phyloP scores from a whole-genome alignment of 2,329 filamentous ascomycete genomes.

The Exophiala oligosperma region DNA sequence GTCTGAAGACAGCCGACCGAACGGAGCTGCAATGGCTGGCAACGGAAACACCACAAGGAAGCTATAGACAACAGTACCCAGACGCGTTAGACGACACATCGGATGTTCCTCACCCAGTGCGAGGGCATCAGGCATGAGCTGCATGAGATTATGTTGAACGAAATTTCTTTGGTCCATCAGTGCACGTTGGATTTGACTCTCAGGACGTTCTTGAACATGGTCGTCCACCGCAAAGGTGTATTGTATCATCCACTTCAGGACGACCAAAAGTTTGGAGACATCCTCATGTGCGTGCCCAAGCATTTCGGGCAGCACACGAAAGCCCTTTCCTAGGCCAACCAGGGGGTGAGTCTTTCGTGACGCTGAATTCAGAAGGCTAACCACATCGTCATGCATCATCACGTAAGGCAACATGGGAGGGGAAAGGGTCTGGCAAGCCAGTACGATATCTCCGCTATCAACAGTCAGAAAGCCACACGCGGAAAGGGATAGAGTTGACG shows the following conservation, averaged over 20 bases:
- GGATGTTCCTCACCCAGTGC: constrained; percentile 25
- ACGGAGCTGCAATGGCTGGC: constrained; percentile 39
- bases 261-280: constrained; percentile 32
- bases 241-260: constrained; percentile 34
- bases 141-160: constrained; percentile 39
- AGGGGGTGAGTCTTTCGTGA: constrained; percentile 34
- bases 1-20: constrained; percentile 32
- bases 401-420: constrained; percentile 30
- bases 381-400: constrained; percentile 26
- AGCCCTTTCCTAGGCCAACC: constrained; percentile 26
- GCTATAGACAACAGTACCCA: constrained; percentile 39
- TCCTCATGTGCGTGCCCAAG: constrained; percentile 7
- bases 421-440: constrained; percentile 29
- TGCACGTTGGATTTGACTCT: constrained; percentile 27
- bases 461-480: not conserved
- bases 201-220: constrained; percentile 22
- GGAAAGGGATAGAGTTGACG: not conserved
- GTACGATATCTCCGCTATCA: constrained; percentile 27
- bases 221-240: constrained; percentile 35
- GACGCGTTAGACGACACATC: constrained; percentile 38
- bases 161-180: constrained; percentile 42
- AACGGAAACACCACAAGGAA: constrained; percentile 43
- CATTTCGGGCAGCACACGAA: constrained; percentile 23
- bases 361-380: constrained; percentile 19
- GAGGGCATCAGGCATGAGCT: constrained; percentile 32